These are phyloP conservation scores for Echium plantagineum DNA, from an alignment of 257 asterid species.

Conservation along the genomic window DNA sequence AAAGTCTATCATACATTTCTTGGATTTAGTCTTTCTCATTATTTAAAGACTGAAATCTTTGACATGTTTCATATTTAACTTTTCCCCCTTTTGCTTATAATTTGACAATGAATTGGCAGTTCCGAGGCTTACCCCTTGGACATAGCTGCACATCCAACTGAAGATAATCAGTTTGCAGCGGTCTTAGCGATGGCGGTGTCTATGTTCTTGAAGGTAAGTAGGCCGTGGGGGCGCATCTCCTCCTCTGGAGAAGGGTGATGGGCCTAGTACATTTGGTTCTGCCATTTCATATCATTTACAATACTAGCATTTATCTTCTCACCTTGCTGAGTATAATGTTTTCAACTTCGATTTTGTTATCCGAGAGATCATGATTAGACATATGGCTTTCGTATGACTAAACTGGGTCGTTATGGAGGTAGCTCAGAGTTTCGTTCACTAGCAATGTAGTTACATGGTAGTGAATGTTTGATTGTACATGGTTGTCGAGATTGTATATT, in stretches of 20 bases:
- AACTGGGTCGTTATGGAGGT: not conserved
- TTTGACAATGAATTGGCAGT: conserved; percentile 13
- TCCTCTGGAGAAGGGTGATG: conserved; percentile 40
- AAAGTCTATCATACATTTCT: not conserved
- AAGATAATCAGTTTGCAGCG: conserved; percentile 58
- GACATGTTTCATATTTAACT: not conserved
- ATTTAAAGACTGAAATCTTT: not conserved
- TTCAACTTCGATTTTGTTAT: no score
- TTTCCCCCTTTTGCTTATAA: not conserved
- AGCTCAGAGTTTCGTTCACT: conserved; percentile 2
- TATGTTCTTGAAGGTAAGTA: conserved; percentile 57
- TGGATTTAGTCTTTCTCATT: not conserved
- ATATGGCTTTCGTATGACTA: not conserved
- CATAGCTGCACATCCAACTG: no score
- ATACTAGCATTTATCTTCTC: not conserved
- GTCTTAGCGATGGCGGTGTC: conserved; percentile 53
- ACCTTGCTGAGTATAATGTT: no score
- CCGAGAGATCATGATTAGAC: conserved; percentile 9
- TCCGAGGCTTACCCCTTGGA: conserved; percentile 41
- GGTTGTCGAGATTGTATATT: no score
- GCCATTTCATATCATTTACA: conserved; percentile 41
- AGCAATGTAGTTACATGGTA: not conserved
- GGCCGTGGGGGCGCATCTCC: conserved; percentile 65
- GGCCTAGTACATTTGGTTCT: conserved; percentile 40
- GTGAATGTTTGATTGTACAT: not conserved